phyloP scores from a whole-genome alignment of 257 asterid species.

The Solanum appendiculatum region DNA sequence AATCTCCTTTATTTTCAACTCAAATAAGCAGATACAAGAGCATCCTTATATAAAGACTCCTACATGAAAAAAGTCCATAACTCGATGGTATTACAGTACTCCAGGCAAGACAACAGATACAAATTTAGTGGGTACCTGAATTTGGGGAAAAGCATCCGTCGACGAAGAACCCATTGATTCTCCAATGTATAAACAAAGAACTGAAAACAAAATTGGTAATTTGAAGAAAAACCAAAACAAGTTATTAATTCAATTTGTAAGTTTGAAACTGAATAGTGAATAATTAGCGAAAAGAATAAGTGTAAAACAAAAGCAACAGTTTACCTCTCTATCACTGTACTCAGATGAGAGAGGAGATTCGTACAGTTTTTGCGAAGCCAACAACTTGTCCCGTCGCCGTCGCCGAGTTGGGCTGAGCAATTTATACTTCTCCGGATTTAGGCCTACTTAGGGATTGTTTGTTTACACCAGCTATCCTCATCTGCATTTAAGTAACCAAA shows the following conservation, averaged over 20 bases:
- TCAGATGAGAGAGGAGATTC: neutral
- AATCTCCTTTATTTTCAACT: neutral
- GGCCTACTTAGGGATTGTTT: neutral
- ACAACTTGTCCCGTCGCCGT: neutral
- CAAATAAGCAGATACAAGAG: neutral
- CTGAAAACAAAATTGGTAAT: neutral
- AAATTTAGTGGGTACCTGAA: slow-evolving; percentile 25
- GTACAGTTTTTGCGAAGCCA: no score
- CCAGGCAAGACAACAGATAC: neutral
- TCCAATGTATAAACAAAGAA: neutral
- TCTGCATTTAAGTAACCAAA: no score
- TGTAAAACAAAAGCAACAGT: neutral
- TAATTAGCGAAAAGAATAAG: neutral
- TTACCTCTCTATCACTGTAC: neutral
- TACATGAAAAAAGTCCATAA: neutral
- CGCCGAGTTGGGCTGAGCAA: neutral
- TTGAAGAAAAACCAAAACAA: neutral
- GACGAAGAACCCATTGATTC: slow-evolving; percentile 27
- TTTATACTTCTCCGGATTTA: neutral
- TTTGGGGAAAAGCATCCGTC: slow-evolving; percentile 24
- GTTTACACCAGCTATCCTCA: no score
- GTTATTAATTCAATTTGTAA: neutral
- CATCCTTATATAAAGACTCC: neutral
- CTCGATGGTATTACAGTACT: neutral
- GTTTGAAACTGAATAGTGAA: neutral